Evolutionary conservation across 148 eudicot species (phyloP).

Genomic region (Rhododendron henanense): DNA sequence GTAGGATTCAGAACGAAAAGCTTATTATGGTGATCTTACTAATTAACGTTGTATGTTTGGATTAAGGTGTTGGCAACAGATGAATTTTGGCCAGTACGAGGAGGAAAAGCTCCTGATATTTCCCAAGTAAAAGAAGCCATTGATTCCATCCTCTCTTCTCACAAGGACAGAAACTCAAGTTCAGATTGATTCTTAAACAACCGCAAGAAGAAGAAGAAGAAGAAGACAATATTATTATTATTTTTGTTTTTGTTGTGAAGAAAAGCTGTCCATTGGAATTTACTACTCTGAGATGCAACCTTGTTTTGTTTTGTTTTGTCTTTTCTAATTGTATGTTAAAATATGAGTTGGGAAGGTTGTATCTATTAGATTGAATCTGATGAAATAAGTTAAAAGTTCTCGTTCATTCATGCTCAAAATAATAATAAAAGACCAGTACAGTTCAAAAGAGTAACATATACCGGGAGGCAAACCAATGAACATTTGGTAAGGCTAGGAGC

Average conservation of each 20-base stretch:
- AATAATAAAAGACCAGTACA: background rate
- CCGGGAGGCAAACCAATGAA: no score
- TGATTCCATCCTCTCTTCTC: slow-evolving; percentile 78
- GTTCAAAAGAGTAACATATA: background rate
- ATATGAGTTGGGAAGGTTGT: background rate
- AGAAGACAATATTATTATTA: background rate
- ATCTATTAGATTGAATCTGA: background rate
- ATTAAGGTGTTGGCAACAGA: slow-evolving; percentile 89
- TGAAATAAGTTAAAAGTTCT: background rate
- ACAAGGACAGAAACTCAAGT: slow-evolving; percentile 47
- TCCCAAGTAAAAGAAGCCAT: slow-evolving; percentile 91
- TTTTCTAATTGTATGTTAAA: background rate
- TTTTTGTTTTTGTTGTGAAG: background rate
- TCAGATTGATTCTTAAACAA: slow-evolving; percentile 23
- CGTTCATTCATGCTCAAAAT: background rate
- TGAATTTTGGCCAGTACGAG: slow-evolving; percentile 91
- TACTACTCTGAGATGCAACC: background rate
- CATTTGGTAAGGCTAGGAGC: no score
- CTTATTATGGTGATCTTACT: background rate
- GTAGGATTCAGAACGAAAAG: no score
- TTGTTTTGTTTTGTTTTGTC: background rate
- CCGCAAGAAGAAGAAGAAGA: background rate
- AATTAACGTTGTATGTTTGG: background rate
- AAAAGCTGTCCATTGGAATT: slow-evolving; percentile 8
- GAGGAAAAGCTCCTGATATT: slow-evolving; percentile 80